A percentile compares a stretch with the other conserved stretches of the same genome.
Evolutionary conservation across 805 yeast species (phyloP).

Genomic region (Tetrapisispora arboricola): DNA sequence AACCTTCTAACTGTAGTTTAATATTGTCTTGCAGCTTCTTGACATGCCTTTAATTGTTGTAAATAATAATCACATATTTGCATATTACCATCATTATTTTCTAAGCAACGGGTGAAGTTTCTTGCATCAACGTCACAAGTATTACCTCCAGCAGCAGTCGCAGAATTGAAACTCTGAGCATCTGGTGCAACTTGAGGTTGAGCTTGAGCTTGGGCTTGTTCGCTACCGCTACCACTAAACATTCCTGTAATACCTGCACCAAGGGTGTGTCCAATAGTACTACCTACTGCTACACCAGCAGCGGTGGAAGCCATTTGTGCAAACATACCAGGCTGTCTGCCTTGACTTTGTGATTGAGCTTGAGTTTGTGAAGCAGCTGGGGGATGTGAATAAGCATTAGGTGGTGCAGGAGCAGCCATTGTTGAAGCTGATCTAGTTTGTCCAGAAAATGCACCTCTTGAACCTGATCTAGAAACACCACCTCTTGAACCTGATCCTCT

Average conservation of each 20-base stretch:
- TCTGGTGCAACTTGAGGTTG: too few species aligned
- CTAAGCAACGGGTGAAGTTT: conserved; percentile 89
- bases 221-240: conserved; percentile 58
- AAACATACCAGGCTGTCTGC: conserved; percentile 70
- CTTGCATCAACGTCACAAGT: conserved; percentile 90
- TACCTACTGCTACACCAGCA: conserved; percentile 99
- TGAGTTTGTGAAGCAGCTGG: conserved; percentile 38
- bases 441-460: conserved; percentile 27
- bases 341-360: conserved; percentile 41
- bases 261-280: conserved; percentile 90
- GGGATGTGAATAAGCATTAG: conserved; percentile 40
- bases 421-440: conserved; percentile 69
- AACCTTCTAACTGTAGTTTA: too few species aligned
- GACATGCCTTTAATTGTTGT: conserved; percentile 96
- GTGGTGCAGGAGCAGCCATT: conserved; percentile 55
- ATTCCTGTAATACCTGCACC: conserved; percentile 89
- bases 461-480: conserved; percentile 28
- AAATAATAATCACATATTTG: conserved; percentile 94
- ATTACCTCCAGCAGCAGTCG: conserved; percentile 31
- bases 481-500: conserved; percentile 2
- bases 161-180: conserved; percentile 20
- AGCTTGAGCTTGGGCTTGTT: conserved; percentile 31
- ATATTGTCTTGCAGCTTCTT: conserved; percentile 80
- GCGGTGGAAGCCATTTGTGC: conserved; percentile 98
- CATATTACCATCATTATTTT: conserved; percentile 90